A percentile compares a stretch with the other conserved stretches of the same genome.
phyloP scores from a whole-genome alignment of 495 filamentous ascomycete genomes.

The Podospora bellae-mahoneyi region DNA sequence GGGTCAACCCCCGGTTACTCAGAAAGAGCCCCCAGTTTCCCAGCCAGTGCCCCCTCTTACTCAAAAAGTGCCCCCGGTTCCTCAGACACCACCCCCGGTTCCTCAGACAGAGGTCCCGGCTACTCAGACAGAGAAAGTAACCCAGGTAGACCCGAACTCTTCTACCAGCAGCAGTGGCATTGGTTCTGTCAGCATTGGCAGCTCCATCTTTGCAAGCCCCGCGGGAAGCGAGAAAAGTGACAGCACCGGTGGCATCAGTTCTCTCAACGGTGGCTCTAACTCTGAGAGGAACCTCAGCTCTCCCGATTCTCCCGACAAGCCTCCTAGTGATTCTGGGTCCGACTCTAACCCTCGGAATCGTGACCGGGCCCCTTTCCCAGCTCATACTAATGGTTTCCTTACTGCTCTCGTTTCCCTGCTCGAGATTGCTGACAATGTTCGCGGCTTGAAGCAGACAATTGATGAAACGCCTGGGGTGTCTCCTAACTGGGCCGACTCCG shows the following conservation, averaged over 20 bases:
- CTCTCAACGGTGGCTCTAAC: too few relatives aligned
- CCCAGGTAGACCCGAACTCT: neutral
- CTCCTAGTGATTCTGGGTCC: too few relatives aligned
- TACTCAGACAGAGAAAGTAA: too few relatives aligned
- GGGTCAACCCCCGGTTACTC: too few relatives aligned
- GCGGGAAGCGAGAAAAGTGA: neutral
- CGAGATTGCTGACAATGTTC: neutral
- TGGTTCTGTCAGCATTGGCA: neutral
- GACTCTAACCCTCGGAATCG: neutral
- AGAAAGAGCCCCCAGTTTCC: too few relatives aligned
- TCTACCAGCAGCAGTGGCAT: neutral
- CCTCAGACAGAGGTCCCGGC: too few relatives aligned
- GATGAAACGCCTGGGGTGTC: neutral
- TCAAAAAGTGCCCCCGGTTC: too few relatives aligned
- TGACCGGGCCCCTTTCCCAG: neutral
- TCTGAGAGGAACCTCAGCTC: too few relatives aligned
- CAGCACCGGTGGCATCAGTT: too few relatives aligned
- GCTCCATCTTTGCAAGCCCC: neutral
- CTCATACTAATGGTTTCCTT: neutral
- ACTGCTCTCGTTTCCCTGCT: neutral
- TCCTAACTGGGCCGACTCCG: neutral
- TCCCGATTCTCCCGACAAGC: too few relatives aligned
- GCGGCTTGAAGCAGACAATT: neutral
- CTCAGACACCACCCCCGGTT: too few relatives aligned
- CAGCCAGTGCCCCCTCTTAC: too few relatives aligned